Conservation (phyloP, 257 asterid species). For the Solanum habrochaites region DNA sequence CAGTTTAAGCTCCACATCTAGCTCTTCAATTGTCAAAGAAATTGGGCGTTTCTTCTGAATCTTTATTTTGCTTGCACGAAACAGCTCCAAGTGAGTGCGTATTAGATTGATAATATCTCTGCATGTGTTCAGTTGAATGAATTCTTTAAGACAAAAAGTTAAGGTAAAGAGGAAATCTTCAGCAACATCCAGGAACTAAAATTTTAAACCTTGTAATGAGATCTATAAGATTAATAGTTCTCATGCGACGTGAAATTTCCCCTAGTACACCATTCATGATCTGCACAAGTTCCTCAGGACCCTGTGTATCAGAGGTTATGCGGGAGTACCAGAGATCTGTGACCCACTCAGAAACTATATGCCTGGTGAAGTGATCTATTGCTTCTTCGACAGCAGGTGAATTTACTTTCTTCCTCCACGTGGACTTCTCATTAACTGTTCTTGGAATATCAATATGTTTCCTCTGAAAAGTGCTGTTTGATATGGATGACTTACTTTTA, state of each 20-base stretch:
- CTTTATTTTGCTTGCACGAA: slow-evolving; percentile 51
- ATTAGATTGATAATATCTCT: slow-evolving; percentile 64
- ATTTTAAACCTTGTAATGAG: slow-evolving; percentile 61
- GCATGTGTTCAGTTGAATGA: slow-evolving; percentile 14
- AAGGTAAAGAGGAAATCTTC: slow-evolving; percentile 6
- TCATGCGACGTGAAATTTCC: slow-evolving; percentile 73
- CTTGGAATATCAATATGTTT: slow-evolving; percentile 25
- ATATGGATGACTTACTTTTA: slow-evolving; percentile 42
- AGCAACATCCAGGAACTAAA: slow-evolving; percentile 7
- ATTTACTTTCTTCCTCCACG: slow-evolving; percentile 82
- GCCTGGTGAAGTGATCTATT: slow-evolving; percentile 70
- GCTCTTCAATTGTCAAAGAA: slow-evolving; percentile 51
- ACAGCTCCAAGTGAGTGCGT: slow-evolving; percentile 60
- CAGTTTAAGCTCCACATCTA: slow-evolving; percentile 49
- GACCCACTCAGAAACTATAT: slow-evolving; percentile 93
- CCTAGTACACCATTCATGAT: slow-evolving; percentile 77
- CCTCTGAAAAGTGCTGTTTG: slow-evolving; percentile 18
- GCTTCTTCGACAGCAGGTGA: slow-evolving; percentile 89
- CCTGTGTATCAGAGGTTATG: slow-evolving; percentile 79
- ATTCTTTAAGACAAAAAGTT: slow-evolving; percentile 4
- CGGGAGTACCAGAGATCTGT: slow-evolving; percentile 91
- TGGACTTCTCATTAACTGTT: slow-evolving; percentile 32
- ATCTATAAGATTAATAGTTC: slow-evolving; percentile 74
- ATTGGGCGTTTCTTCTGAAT: slow-evolving; percentile 43
- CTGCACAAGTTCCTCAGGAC: slow-evolving; percentile 78